Evolutionary conservation across 768 basidiomycete genomes (phyloP), one percentile per base, ranked within the genome.

Genomic region (Trametes cingulata): DNA sequence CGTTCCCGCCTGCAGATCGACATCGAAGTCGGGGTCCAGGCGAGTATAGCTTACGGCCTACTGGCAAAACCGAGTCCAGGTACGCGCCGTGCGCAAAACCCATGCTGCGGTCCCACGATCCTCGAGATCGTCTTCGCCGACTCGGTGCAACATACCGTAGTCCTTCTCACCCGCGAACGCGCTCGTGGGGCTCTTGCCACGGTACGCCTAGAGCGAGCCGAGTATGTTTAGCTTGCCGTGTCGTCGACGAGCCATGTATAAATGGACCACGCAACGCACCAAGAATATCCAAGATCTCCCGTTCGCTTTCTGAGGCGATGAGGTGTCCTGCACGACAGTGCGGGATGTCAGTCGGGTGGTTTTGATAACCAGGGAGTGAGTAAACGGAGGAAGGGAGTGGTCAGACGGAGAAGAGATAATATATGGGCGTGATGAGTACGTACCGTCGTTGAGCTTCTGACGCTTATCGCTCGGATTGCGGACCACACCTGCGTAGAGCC

Each of bases 101-200:
- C 10, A 14, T 15, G 8, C 20, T 24, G 22, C 43, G 10, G 3
- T 8, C 27, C 3, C 46, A 48, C 46, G 46, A 33, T 48, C 14
- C 46, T 48, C 10, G 27, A 24, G 19, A 13, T 12, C 25, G 48
- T 17, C 25, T 1, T 17, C 49, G 19, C 29, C 33, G 19, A 13
- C n/a, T 49, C 39, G 40, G 43, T 8, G 14, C 13, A 24, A 6
- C 10, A 27, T 17, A 13, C 45, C 1, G 33, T 37, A 10, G 29
- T 10, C 29, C 10, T 33, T 33, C 29, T 61, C 53, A 66, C 42
- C 39, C 58, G 20, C 66, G 60, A 12, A 88, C 80, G 22, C 91
- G 84, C 68, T 93, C 85, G 69, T 87, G 86, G 1, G 92, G 90
- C 61, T 88, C 85, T 68, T 91, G 86, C 90, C 89, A 93, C 2